Conservation (phyloP, 2,329 filamentous ascomycete genomes). For the Trichocomaceae sp. region DNA sequence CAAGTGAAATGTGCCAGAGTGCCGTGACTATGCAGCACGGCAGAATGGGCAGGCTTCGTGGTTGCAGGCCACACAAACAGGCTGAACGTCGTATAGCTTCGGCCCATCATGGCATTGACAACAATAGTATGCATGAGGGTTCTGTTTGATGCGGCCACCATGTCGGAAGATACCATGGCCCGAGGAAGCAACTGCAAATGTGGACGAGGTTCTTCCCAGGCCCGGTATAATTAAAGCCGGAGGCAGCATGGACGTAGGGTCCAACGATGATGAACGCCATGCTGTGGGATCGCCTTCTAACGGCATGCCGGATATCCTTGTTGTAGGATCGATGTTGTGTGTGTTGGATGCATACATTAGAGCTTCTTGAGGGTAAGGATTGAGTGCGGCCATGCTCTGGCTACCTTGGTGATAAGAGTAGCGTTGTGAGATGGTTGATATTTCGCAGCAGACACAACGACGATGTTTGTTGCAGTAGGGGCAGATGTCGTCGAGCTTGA, state of each 20-base stretch:
- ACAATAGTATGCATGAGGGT: slow-evolving; percentile 30
- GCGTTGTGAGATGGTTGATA: background rate
- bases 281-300: background rate
- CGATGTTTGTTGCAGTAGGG: slow-evolving; percentile 18
- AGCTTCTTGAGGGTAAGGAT: background rate
- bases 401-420: background rate
- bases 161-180: background rate
- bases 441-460: slow-evolving; percentile 19
- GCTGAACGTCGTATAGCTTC: slow-evolving; percentile 30
- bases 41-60: slow-evolving; percentile 28
- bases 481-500: slow-evolving; percentile 21
- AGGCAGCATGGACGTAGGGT: background rate
- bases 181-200: background rate
- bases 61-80: slow-evolving; percentile 27
- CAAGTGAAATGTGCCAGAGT: background rate
- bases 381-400: background rate
- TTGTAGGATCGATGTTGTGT: background rate
- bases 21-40: slow-evolving; percentile 15
- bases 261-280: background rate
- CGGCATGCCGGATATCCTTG: background rate
- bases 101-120: slow-evolving; percentile 35
- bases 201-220: background rate
- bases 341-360: background rate
- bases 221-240: background rate
- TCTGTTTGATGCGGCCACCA: slow-evolving; percentile 2